These are phyloP conservation scores for Canna indica DNA, from an alignment of 176 grass and related monocot genomes.

Conservation along the genomic window DNA sequence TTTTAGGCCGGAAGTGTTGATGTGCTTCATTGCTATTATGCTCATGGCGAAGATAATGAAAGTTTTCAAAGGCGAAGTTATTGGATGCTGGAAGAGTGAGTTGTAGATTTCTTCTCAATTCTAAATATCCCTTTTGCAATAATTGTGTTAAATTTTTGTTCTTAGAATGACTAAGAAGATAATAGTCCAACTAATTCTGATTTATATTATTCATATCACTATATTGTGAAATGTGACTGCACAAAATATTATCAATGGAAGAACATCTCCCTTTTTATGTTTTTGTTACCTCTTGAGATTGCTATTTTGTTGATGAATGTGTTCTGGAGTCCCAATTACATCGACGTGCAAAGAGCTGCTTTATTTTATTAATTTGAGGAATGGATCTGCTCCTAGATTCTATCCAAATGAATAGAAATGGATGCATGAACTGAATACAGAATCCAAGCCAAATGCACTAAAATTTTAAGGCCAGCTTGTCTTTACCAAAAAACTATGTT, in stretches of 20 bases:
- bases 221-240: background rate
- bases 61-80: slow-evolving; percentile 94
- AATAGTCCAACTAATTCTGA: background rate
- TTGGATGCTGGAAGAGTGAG: slow-evolving; percentile 96
- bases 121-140: slow-evolving; percentile 14
- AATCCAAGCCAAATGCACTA: too few relatives aligned
- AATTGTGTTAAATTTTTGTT: slow-evolving; percentile 3
- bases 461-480: too few relatives aligned
- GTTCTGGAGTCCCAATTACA: too few relatives aligned
- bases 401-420: too few relatives aligned
- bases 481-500: too few relatives aligned
- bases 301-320: too few relatives aligned
- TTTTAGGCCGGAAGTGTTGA: slow-evolving; percentile 89
- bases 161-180: slow-evolving; percentile 13
- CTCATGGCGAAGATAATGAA: slow-evolving; percentile 83
- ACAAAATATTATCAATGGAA: too few relatives aligned
- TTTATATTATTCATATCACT: background rate
- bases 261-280: too few relatives aligned
- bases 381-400: too few relatives aligned
- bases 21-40: slow-evolving; percentile 99
- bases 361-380: too few relatives aligned
- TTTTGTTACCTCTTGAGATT: background rate
- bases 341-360: too few relatives aligned
- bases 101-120: slow-evolving; percentile 2
- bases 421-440: too few relatives aligned